Conservation (phyloP, 768 basidiomycete species). For the Gloeopeniophorella convolvens region DNA sequence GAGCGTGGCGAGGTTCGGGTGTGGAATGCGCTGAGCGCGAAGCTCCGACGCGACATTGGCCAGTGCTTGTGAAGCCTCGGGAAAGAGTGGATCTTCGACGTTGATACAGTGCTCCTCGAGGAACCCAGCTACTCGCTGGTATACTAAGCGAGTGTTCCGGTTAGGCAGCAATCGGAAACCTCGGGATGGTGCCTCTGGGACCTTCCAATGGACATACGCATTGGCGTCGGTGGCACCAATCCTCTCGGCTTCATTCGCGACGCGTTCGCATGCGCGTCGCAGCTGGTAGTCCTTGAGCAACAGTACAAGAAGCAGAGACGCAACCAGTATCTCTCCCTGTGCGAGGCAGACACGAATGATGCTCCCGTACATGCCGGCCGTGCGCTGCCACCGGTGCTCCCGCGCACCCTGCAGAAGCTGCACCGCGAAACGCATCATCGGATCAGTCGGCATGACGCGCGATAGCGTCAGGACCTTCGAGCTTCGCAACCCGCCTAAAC, state of each 20-base stretch:
- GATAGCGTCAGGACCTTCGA: constrained; percentile 28
- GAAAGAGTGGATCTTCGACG: constrained; percentile 15
- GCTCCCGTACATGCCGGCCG: constrained; percentile 52
- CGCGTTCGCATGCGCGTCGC: constrained; percentile 23
- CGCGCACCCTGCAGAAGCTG: constrained; percentile 47
- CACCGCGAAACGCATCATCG: constrained; percentile 44
- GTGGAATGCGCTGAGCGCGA: constrained; percentile 6
- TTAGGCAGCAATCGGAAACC: not conserved
- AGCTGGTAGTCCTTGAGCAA: constrained; percentile 59
- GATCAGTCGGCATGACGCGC: constrained; percentile 32
- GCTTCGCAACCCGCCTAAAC: constrained; percentile 5
- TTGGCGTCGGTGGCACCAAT: constrained; percentile 21
- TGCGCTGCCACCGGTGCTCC: constrained; percentile 47
- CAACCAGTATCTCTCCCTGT: constrained; percentile 77
- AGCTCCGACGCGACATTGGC: constrained; percentile 16
- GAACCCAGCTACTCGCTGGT: constrained; percentile 15
- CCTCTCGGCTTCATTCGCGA: constrained; percentile 24
- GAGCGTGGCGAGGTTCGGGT: constrained; percentile 6
- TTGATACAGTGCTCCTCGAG: constrained; percentile 12
- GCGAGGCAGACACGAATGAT: constrained; percentile 60
- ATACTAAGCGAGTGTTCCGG: not conserved
- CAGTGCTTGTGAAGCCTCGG: constrained; percentile 16
- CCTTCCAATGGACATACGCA: constrained; percentile 23
- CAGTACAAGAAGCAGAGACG: constrained; percentile 59
- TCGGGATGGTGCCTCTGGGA: constrained; percentile 3